A percentile compares a stretch with the other conserved stretches of the same genome.
Evolutionary conservation across 169 alveolate species (phyloP).

Genomic region (Besnoitia besnoiti): DNA sequence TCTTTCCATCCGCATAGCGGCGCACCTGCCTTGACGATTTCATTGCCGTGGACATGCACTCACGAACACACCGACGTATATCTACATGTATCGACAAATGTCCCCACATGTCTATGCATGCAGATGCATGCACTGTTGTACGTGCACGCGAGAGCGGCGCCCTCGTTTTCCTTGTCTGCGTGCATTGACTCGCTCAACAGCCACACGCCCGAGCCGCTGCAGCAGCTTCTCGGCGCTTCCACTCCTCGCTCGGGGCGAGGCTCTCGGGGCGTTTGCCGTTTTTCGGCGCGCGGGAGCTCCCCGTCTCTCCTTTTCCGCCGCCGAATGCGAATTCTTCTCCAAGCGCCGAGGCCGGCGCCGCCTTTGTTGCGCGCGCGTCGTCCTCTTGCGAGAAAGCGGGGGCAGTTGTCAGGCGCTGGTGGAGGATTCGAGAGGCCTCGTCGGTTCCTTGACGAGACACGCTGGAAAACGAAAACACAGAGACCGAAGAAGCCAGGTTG

Average conservation of each 20-base stretch:
- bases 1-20: too few species aligned
- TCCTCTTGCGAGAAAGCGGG: background rate
- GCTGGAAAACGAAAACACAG: background rate
- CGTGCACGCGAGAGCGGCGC: background rate
- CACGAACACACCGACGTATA: background rate
- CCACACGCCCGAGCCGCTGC: background rate
- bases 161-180: background rate
- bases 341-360: background rate
- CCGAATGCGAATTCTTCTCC: background rate
- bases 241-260: background rate
- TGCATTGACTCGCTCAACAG: background rate
- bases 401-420: background rate
- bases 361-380: background rate
- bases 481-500: too few species aligned
- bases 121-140: background rate
- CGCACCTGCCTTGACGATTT: too few species aligned
- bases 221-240: background rate
- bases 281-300: background rate
- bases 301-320: background rate
- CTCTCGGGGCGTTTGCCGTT: background rate
- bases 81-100: background rate
- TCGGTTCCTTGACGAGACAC: conserved; percentile 15
- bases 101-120: background rate
- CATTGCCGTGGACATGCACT: background rate
- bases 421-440: background rate